These are phyloP conservation scores for Globisporangium barbulae DNA, from an alignment of 352 stramenopile genomes.

Conservation along the genomic window DNA sequence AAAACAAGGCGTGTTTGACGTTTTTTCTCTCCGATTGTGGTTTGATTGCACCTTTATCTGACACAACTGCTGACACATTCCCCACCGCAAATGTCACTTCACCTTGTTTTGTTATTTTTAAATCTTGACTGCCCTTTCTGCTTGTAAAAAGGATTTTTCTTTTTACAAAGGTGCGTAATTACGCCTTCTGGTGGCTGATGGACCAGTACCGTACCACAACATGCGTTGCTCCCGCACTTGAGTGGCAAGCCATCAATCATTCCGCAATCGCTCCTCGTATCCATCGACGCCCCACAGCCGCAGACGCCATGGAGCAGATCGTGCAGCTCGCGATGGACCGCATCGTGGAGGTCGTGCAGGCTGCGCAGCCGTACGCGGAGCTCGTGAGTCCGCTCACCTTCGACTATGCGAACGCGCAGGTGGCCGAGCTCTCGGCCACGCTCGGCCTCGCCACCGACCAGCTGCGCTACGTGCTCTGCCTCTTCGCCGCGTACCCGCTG, in stretches of 20 bases:
- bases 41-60: not conserved
- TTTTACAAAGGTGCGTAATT: slow-evolving; percentile 2
- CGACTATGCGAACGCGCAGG: slow-evolving; percentile 35
- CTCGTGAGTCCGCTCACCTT: slow-evolving; percentile 59
- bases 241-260: not conserved
- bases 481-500: slow-evolving; percentile 94
- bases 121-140: not conserved
- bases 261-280: slow-evolving; percentile 9
- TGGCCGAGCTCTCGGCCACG: slow-evolving; percentile 35
- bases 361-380: slow-evolving; percentile 47
- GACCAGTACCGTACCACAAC: not conserved
- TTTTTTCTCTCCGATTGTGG: not conserved
- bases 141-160: not conserved
- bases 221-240: not conserved
- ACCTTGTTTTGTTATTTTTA: not conserved
- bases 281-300: not conserved
- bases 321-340: slow-evolving; percentile 31
- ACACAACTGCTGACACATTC: not conserved
- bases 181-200: not conserved
- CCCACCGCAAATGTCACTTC: not conserved
- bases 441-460: slow-evolving; percentile 55
- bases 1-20: not conserved
- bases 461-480: slow-evolving; percentile 84
- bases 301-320: slow-evolving; percentile 18
- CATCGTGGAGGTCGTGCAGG: slow-evolving; percentile 35